These are phyloP conservation scores for Chlorella sorokiniana DNA, from an alignment of 139 green algal species.

Conservation along the genomic window DNA sequence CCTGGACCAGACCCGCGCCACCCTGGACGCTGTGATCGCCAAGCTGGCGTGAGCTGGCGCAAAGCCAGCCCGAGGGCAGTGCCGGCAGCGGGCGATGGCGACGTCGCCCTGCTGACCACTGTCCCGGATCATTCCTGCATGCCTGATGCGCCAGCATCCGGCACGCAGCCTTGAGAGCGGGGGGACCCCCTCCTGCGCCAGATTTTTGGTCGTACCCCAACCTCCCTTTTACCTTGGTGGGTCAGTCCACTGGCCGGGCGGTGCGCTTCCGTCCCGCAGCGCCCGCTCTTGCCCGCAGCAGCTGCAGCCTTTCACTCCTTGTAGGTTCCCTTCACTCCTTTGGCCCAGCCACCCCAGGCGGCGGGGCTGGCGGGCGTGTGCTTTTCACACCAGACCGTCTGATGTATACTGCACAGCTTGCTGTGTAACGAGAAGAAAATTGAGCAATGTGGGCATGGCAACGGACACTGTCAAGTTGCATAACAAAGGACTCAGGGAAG, in stretches of 20 bases:
- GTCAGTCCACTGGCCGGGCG: slow-evolving; percentile 1
- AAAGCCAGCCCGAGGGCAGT: too few species aligned
- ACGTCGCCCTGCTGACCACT: not conserved
- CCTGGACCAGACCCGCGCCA: slow-evolving; percentile 58
- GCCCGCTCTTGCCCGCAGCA: slow-evolving; percentile 2
- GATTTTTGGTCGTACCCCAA: not conserved
- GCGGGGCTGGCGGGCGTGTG: not conserved
- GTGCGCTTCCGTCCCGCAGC: not conserved
- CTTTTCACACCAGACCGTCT: not conserved
- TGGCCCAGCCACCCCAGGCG: not conserved
- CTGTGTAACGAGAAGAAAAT: slow-evolving; percentile 8
- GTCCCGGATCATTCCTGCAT: too few species aligned
- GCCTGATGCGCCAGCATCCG: too few species aligned
- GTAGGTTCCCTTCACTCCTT: slow-evolving; percentile 3
- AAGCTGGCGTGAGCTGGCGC: slow-evolving; percentile 42
- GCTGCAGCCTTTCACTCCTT: not conserved
- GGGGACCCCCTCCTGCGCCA: not conserved
- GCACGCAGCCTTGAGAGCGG: not conserved
- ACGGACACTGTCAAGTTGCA: too few species aligned
- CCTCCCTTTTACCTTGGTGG: not conserved
- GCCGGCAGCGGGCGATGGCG: not conserved
- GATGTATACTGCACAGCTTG: not conserved
- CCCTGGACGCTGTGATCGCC: slow-evolving; percentile 65
- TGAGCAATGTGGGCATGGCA: not conserved
- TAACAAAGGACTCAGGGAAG: not conserved